Evolutionary conservation across 306 rosid species (phyloP).

Genomic region (Fragaria ananassa): DNA sequence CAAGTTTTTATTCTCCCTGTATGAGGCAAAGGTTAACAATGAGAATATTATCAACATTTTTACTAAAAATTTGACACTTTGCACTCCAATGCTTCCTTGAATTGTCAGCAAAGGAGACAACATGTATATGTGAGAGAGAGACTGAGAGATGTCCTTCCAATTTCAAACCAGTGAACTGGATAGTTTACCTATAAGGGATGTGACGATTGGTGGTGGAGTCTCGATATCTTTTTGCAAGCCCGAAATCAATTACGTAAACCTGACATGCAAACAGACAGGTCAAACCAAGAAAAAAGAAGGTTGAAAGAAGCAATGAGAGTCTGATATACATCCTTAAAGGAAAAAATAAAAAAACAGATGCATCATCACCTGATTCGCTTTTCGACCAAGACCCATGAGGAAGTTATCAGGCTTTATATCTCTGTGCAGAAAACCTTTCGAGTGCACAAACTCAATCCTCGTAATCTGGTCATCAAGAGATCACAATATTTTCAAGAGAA

Average conservation of each 20-base stretch:
- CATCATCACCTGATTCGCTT: conserved; percentile 82
- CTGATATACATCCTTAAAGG: background rate
- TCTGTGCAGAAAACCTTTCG: conserved; percentile 92
- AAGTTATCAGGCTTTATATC: conserved; percentile 97
- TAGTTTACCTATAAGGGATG: conserved; percentile 70
- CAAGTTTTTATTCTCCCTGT: conserved; percentile 85
- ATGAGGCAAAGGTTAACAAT: conserved; percentile 16
- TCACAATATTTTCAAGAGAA: background rate
- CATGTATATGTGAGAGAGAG: background rate
- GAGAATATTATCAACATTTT: background rate
- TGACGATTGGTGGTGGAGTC: conserved; percentile 84
- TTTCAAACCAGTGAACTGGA: conserved; percentile 5
- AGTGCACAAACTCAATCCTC: conserved; percentile 86
- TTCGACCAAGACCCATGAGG: conserved; percentile 98
- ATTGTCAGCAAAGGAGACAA: background rate
- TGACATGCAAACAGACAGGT: conserved; percentile 17
- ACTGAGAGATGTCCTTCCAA: background rate
- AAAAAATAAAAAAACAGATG: background rate
- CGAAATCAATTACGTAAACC: conserved; percentile 94
- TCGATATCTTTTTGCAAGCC: conserved; percentile 89
- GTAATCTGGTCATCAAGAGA: conserved; percentile 44
- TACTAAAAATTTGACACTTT: background rate
- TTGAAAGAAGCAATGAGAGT: background rate
- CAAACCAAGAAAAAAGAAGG: conserved; percentile 6
- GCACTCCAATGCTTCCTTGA: background rate